Evolutionary conservation across 2,329 filamentous ascomycete genomes (phyloP).

Genomic region (Cryphonectria nitschkei): DNA sequence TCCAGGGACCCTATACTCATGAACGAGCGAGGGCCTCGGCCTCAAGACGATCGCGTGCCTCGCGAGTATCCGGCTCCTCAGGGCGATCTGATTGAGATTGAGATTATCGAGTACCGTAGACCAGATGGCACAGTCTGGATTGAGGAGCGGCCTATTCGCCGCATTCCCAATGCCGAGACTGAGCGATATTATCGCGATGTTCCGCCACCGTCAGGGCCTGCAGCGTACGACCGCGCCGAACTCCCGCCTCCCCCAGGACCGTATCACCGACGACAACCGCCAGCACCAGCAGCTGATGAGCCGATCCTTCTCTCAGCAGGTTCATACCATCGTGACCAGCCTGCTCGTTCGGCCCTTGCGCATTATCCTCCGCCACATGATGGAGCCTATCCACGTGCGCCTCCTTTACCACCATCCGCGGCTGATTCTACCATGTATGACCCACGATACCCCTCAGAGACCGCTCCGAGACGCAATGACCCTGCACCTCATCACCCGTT

Average conservation of each 20-base stretch:
- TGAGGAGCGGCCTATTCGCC: conserved; percentile 43
- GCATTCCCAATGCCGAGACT: conserved; percentile 37
- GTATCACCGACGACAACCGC: conserved; percentile 24
- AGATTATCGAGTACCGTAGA: conserved; percentile 51
- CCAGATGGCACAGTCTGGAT: conserved; percentile 52
- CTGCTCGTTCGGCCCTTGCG: neutral
- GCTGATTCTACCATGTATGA: conserved; percentile 27
- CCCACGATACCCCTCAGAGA: conserved; percentile 22
- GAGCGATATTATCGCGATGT: conserved; percentile 28
- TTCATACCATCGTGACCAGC: neutral
- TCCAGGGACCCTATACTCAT: conserved; percentile 33
- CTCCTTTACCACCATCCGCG: conserved; percentile 8
- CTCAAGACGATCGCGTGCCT: conserved; percentile 21
- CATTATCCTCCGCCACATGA: conserved; percentile 23
- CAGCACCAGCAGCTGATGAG: neutral
- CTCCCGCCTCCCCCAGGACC: neutral
- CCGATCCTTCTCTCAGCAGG: conserved; percentile 12
- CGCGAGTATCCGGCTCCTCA: conserved; percentile 15
- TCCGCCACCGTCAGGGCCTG: conserved; percentile 16
- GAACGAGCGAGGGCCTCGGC: conserved; percentile 36
- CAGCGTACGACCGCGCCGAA: conserved; percentile 24
- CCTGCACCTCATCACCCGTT: conserved; percentile 19
- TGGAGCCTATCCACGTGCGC: conserved; percentile 21
- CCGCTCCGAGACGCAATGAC: conserved; percentile 19
- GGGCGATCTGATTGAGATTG: conserved; percentile 43